Base-by-base conservation (phyloP, 495 filamentous ascomycete species). In the Talaromyces liani region DNA sequence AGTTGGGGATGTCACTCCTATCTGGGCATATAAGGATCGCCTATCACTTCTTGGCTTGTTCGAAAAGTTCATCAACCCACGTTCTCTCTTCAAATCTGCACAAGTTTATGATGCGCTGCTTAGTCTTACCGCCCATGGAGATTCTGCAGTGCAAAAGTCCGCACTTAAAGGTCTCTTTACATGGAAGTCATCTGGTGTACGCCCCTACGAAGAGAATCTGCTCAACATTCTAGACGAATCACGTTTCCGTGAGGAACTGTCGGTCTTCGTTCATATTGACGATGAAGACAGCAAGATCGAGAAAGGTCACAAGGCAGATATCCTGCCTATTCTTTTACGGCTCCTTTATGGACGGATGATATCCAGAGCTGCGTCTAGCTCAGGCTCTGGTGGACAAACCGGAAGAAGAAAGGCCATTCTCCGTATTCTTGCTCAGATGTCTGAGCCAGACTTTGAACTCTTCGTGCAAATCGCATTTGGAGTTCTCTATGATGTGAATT, bases 141-240 rank as follows among this genome's bases (percentile, higher is more conserved):
- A 98, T 71, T 82, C 88, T 27, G 92, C 96, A 63, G 81, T 97
- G 16, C 94, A 99, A 67, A 91, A 90, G 63, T 81, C 84, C 65
- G 85, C 91, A 4, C 81, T 99, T 36, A 93, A 91, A 68, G 91
- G 89, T 31, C 84, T 99, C 22, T 82, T 94, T 53, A 85, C 92
- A 0, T 98, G 94, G 93, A 97, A 96, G 71, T 80, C 84, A 39
- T 78, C 88, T 2, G 84, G 80, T 18, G 79, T 99, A 56, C 81
- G 80, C 54, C 85, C 87, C 3, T 98, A 97, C 69, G 84, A 93
- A 65, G 93, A 97, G 67, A 89, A 92, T 65, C 79, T 99, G 7
- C 82, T 91, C 41, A 94, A 93, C 65, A 80, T 99, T 4, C 80
- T 98, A 14, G 95, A 99, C 67, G 94, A 98, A 64, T 84, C 91